Evolutionary conservation across 1,284 basidiomycete species (phyloP), one percentile per base, ranked within the genome.

Genomic region (Trametes hirsuta): DNA sequence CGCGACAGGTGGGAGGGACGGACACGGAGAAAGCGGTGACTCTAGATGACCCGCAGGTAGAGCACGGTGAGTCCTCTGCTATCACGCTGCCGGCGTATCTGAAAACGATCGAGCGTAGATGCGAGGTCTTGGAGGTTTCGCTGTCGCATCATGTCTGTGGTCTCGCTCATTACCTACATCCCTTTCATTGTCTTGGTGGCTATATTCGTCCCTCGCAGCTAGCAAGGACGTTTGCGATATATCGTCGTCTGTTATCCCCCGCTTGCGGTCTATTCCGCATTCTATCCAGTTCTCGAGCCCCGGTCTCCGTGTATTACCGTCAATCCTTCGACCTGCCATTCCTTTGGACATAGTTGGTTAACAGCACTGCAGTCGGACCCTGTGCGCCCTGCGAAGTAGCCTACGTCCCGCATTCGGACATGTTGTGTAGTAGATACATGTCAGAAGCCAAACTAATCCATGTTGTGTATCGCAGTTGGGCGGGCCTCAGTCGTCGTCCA

Each of bases 41-140:
- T 21, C 75, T 91, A 45, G 90, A 91, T 68, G 89, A 91, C 73
- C 89, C 89, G 22, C 88, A 91, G 68, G 82, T 91, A 55, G 89
- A 91, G 70, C 81, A 83, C 69, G 87, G 90, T 91, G 68, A 68
- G 86, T 76, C 37, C 52, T 54, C 54, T 48, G 25, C 52, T 47
- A 11, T 8, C 51, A 21, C 60, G 53, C 50, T 35, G 24, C 11
- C 25, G 35, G 46, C 34, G 35, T 39, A n/a, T 42, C 55, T 64
- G 54, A 66, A 44, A 42, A 36, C 39, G 14, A 48, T 36, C 41
- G 12, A 47, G 36, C 59, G 14, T 65, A 91, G 89, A 91, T 72
- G 86, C 88, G 24, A 81, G 79, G 67, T 81, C 81, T 41, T 91
- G 89, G 90, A 84, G 90, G 50, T 77, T 76, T 56, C 83, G 89